Evolutionary conservation across 2,329 filamentous ascomycete species (phyloP).

Genomic region (Phoma sp.): DNA sequence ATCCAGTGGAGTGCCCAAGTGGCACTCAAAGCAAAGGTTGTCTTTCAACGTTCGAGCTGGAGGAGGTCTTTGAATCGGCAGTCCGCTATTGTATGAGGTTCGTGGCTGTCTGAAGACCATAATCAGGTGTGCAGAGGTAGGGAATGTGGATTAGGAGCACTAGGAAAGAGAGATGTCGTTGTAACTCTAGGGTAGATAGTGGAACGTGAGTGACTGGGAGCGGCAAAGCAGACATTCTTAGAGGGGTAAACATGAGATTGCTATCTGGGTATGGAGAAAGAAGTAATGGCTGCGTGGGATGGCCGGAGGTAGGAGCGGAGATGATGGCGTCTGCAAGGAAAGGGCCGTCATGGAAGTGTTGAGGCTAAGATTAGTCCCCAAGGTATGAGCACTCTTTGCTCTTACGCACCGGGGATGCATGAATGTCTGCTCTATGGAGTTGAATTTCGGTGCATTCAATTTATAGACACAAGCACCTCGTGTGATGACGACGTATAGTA

Average conservation of each 20-base stretch:
- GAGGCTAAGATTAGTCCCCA: too few species aligned
- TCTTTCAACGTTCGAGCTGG: conserved; percentile 15
- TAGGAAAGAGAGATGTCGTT: conserved; percentile 16
- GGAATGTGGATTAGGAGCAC: conserved; percentile 13
- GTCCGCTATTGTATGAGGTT: conserved; percentile 17
- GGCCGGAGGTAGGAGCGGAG: not conserved
- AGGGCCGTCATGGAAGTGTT: too few species aligned
- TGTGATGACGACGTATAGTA: too few species aligned
- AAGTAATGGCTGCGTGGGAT: not conserved
- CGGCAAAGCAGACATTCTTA: not conserved
- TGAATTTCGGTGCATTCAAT: too few species aligned
- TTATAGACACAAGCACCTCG: too few species aligned
- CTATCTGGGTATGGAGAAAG: not conserved
- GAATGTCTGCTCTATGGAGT: not conserved
- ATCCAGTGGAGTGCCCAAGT: conserved; percentile 4
- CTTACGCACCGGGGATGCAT: not conserved
- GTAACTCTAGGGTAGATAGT: conserved; percentile 12
- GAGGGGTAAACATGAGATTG: conserved; percentile 5
- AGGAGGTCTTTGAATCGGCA: conserved; percentile 12
- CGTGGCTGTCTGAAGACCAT: conserved; percentile 28
- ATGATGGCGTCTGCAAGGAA: not conserved
- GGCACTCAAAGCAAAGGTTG: conserved; percentile 22
- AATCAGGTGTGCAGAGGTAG: conserved; percentile 13
- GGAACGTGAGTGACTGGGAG: not conserved
- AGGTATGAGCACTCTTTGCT: not conserved